A percentile compares a stretch with the other conserved stretches of the same genome.
Conservation (phyloP, 2,329 filamentous ascomycete genomes). For the Dothistroma septosporum region DNA sequence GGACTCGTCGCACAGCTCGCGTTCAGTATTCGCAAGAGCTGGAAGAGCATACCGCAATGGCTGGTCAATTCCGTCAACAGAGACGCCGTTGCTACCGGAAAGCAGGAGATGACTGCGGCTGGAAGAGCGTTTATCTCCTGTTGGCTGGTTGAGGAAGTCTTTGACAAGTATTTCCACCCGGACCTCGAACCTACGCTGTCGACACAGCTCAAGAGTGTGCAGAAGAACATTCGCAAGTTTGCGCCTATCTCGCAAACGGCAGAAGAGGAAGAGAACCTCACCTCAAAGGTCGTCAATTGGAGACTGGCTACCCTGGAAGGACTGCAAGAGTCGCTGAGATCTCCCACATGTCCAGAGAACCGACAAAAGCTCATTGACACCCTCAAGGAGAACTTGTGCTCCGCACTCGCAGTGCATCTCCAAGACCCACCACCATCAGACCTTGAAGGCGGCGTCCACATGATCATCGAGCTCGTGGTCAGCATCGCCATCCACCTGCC, state of each 20-base stretch:
- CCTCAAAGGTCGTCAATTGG: constrained; percentile 86
- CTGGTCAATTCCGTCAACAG: constrained; percentile 74
- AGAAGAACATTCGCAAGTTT: constrained; percentile 77
- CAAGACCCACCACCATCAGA: constrained; percentile 72
- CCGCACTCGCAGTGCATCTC: constrained; percentile 68
- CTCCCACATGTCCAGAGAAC: constrained; percentile 62
- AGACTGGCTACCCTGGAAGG: constrained; percentile 89
- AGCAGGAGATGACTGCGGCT: constrained; percentile 96
- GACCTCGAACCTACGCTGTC: constrained; percentile 74
- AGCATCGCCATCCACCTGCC: constrained; percentile 82
- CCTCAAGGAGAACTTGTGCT: constrained; percentile 66
- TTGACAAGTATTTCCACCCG: constrained; percentile 89
- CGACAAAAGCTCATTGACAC: constrained; percentile 53
- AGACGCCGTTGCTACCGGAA: constrained; percentile 79
- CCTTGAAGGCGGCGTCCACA: constrained; percentile 80
- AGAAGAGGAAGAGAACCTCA: constrained; percentile 85
- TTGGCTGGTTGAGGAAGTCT: constrained; percentile 88
- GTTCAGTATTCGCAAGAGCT: constrained; percentile 95
- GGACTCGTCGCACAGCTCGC: constrained; percentile 91
- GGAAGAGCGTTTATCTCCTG: constrained; percentile 82
- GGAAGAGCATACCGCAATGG: constrained; percentile 77
- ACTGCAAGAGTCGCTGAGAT: constrained; percentile 66
- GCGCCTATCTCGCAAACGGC: constrained; percentile 69
- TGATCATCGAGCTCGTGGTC: constrained; percentile 89
- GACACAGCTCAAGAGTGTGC: constrained; percentile 74